Percentiles rank a stretch among this genome's conserved stretches.
Evolutionary conservation across 75 land plant genomes (phyloP).

Genomic region (Cunninghamia lanceolata): DNA sequence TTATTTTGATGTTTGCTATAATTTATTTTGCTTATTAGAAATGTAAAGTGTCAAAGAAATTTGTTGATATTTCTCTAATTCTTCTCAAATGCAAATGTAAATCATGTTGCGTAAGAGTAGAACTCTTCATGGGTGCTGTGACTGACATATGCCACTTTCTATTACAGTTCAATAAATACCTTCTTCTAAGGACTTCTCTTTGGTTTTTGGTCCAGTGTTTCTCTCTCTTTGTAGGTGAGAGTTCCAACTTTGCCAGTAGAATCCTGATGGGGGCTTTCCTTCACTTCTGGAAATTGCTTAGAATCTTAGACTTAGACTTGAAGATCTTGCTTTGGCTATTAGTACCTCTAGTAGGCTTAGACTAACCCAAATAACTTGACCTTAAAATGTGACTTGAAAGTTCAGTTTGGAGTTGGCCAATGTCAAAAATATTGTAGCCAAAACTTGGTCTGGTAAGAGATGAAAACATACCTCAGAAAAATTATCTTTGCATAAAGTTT

Average conservation of each 20-base stretch:
- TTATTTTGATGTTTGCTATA: background rate
- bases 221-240: too few relatives aligned
- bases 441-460: background rate
- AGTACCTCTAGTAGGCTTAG: background rate
- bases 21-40: background rate
- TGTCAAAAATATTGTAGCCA: background rate
- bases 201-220: background rate
- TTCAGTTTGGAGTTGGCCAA: background rate
- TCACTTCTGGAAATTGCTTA: conserved; percentile 13
- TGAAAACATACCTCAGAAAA: background rate
- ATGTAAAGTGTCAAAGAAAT: background rate
- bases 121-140: background rate
- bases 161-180: background rate
- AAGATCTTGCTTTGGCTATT: background rate
- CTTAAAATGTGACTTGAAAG: background rate
- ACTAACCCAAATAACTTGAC: background rate
- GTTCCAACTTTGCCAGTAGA: background rate
- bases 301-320: background rate
- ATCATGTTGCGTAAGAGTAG: background rate
- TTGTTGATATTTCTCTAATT: background rate
- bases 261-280: background rate
- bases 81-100: background rate
- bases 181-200: background rate
- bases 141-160: background rate
- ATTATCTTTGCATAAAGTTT: background rate